Conservation (phyloP, 169 alveolate species). For the Plasmodium sp. region DNA sequence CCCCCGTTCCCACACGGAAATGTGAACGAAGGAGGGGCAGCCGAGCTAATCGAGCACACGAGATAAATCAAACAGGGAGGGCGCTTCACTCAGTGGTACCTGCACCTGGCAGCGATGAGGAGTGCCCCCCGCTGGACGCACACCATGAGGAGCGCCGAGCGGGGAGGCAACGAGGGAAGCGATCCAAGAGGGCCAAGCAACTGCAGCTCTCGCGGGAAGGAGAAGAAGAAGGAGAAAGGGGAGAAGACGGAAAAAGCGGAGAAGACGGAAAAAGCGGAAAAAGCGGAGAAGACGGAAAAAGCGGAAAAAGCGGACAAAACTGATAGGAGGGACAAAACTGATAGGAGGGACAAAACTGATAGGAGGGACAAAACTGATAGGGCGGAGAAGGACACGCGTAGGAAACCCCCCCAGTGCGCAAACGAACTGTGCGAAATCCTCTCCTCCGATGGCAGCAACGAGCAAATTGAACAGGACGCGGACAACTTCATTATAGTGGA, state of each 20-base stretch:
- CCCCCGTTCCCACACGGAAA: not conserved
- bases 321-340: not conserved
- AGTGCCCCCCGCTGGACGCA: not conserved
- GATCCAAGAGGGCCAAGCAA: not conserved
- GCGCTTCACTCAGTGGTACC: not conserved
- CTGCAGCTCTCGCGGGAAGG: not conserved
- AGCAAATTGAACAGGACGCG: not conserved
- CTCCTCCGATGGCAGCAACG: conserved; percentile 51
- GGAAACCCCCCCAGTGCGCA: not conserved
- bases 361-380: not conserved
- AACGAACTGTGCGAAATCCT: conserved; percentile 33
- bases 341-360: not conserved
- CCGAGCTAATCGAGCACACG: not conserved
- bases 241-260: not conserved
- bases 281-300: too few species aligned
- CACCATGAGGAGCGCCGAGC: not conserved
- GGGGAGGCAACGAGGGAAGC: not conserved
- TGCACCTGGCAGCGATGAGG: not conserved
- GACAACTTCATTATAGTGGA: conserved; percentile 60
- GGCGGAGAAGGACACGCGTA: not conserved
- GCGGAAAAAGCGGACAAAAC: too few species aligned
- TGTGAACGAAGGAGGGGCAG: not conserved
- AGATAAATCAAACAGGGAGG: not conserved
- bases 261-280: not conserved
- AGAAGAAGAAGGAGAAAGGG: not conserved